A percentile compares a stretch with the other conserved stretches of the same genome.
Evolutionary conservation across 306 rosid genomes (phyloP).

Genomic region (Cicer cuneatum): DNA sequence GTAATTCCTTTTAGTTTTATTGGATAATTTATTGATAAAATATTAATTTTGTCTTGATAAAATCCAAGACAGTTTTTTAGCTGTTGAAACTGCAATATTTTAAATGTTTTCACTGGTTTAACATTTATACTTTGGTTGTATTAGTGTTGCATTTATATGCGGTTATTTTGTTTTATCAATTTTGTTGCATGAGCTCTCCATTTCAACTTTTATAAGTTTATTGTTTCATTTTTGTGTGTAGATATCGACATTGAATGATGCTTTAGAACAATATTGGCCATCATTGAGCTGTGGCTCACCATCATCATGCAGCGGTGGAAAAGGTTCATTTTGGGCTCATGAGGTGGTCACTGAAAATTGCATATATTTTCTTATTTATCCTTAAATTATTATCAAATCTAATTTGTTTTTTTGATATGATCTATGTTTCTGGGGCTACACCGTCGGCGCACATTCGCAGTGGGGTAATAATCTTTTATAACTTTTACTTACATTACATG

Average conservation of each 20-base stretch:
- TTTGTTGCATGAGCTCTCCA: constrained; percentile 7
- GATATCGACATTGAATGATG: constrained; percentile 70
- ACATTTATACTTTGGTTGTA: constrained; percentile 21
- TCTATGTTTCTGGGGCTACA: constrained; percentile 49
- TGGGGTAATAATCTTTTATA: constrained; percentile 80
- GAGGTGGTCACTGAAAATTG: constrained; percentile 69
- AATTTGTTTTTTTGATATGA: constrained; percentile 44
- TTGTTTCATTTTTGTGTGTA: constrained; percentile 50
- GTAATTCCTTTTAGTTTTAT: constrained; percentile 20
- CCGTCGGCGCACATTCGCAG: constrained; percentile 55
- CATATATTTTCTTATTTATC: constrained; percentile 37
- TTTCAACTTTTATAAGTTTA: constrained; percentile 25
- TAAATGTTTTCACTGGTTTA: not conserved
- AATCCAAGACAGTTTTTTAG: not conserved
- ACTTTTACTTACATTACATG: constrained; percentile 46
- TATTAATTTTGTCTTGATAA: constrained; percentile 12
- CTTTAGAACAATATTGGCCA: constrained; percentile 82
- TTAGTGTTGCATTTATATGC: constrained; percentile 29
- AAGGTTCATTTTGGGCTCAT: constrained; percentile 95
- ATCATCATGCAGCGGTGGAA: constrained; percentile 71
- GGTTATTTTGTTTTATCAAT: not conserved
- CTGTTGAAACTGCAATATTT: constrained; percentile 18
- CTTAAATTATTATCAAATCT: constrained; percentile 47
- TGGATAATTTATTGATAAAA: not conserved
- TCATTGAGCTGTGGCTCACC: constrained; percentile 78